Conservation (phyloP, 129 eudicot genomes). For the Flaveria ramosissima region DNA sequence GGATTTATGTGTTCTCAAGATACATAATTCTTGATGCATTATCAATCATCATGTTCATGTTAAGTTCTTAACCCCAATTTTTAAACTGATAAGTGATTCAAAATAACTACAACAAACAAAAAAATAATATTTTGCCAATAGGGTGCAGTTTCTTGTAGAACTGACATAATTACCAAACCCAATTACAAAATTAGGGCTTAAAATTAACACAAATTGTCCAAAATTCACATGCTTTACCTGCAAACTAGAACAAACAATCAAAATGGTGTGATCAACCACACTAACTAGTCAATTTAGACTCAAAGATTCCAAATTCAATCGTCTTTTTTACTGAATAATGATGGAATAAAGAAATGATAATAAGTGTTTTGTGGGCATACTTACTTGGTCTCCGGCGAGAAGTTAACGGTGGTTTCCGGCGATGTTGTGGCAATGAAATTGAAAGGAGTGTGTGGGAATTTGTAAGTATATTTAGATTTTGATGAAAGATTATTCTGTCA, state of each 20-base stretch:
- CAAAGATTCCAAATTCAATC: neutral
- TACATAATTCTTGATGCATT: neutral
- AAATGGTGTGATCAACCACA: neutral
- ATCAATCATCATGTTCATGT: too few relatives aligned
- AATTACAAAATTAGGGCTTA: slow-evolving; percentile 32
- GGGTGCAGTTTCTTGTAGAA: neutral
- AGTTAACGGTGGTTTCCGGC: neutral
- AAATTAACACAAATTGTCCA: neutral
- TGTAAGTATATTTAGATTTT: too few relatives aligned
- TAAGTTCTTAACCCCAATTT: too few relatives aligned
- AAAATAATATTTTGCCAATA: neutral
- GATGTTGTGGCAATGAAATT: neutral
- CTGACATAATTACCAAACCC: slow-evolving; percentile 15
- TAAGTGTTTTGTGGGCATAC: neutral
- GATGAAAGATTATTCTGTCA: neutral
- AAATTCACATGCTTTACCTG: neutral
- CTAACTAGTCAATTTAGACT: neutral
- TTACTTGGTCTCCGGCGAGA: neutral
- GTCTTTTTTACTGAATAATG: neutral
- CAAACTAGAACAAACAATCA: neutral
- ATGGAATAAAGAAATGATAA: neutral
- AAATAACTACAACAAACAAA: neutral
- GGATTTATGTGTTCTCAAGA: neutral
- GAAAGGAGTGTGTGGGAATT: neutral
- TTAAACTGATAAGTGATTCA: neutral